These are phyloP conservation scores for Lactifluus piperatus DNA, from an alignment of 768 basidiomycete species.

Conservation along the genomic window DNA sequence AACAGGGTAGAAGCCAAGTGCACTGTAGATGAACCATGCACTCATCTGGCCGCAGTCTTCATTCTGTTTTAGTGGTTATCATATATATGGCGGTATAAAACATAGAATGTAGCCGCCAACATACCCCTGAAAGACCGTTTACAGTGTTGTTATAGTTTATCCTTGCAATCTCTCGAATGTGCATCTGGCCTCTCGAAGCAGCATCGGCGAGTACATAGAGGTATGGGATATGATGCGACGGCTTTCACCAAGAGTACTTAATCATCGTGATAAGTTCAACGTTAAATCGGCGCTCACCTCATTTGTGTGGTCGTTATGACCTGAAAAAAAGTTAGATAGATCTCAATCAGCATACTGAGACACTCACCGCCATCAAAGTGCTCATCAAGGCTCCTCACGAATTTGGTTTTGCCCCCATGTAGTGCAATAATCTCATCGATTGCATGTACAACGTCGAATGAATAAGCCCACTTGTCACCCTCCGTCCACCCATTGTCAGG, in stretches of 20 bases:
- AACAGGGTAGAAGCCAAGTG: constrained; percentile 80
- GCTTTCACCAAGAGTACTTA: constrained; percentile 32
- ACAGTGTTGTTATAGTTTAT: background rate
- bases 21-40: constrained; percentile 79
- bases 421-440: constrained; percentile 49
- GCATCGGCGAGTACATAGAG: constrained; percentile 67
- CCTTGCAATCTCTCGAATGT: background rate
- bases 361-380: constrained; percentile 40
- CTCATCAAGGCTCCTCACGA: constrained; percentile 58
- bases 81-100: background rate
- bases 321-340: background rate
- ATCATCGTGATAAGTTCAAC: background rate
- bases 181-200: constrained; percentile 43
- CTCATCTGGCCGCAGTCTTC: constrained; percentile 91
- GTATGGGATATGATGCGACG: constrained; percentile 83
- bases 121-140: background rate
- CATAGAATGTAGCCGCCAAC: background rate
- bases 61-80: constrained; percentile 39
- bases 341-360: background rate
- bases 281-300: background rate
- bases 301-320: background rate
- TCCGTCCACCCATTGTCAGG: constrained; percentile 69
- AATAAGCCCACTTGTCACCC: constrained; percentile 72
- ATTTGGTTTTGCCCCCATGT: constrained; percentile 56
- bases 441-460: constrained; percentile 70